Base-by-base conservation (phyloP, 345 rosid species). In the Lumnitzera racemosa region DNA sequence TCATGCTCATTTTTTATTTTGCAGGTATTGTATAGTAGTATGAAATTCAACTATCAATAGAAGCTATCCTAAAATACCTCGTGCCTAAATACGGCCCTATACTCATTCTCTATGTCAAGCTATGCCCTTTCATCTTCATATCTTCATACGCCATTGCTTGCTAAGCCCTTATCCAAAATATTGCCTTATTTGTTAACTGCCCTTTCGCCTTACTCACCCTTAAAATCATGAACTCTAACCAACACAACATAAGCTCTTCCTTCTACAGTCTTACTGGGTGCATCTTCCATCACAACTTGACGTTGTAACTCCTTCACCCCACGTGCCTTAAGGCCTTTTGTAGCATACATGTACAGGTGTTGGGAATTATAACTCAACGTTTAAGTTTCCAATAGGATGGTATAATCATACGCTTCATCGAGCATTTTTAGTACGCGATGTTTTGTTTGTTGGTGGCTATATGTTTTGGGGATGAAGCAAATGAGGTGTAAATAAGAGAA, bases 361-460 rank as follows among this genome's bases (percentile, higher is more conserved):
- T 63, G 13, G 54, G 29, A 23, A 6, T 15, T 29, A 54, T 63
- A 0, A 25, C 29, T 24, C 31, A 31, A n/a, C 46, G 51, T 15
- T 46, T 63, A 13, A 47, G 58, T 23, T 47, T 47, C 1, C 51
- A 51, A 24, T 11, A 16, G 13, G 53, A 12, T 5, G 54, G 6
- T 29, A 20, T 3, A 29, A 46, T 63, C 6, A 36, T 9, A 9
- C 4, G 67, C 5, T 24, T 31, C 3, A 20, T 55, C 7, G 67
- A 47, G 53, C 67, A 63, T 54, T 63, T 63, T 47, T 60, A 55
- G 36, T 48, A 55, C 48, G 67, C 67, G 0, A 63, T 63, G 67
- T 63, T 63, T 47, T 46, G 55, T 52, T 48, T 63, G 43, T 16
- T 63, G 12, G 67, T 55, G n/a, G 24, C 47, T 15, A 55, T 63